Evolutionary conservation across 345 rosid genomes (phyloP).

Genomic region (Theobroma cacao): DNA sequence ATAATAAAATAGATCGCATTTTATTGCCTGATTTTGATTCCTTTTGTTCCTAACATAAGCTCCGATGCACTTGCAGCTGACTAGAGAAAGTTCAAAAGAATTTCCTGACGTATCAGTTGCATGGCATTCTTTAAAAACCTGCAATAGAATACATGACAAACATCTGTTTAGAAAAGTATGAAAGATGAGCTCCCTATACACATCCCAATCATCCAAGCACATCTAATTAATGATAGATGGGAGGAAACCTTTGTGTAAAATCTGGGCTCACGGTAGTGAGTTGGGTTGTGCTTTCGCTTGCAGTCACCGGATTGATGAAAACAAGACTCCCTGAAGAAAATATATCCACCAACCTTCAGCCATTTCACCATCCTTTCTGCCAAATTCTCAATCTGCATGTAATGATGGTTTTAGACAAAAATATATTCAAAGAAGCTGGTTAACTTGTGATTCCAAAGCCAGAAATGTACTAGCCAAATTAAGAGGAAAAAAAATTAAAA

Average conservation of each 20-base stretch:
- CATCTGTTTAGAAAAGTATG: not conserved
- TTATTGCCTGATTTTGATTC: slow-evolving; percentile 91
- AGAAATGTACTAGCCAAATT: not conserved
- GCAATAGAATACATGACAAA: slow-evolving; percentile 18
- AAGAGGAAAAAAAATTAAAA: not conserved
- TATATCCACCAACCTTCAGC: slow-evolving; percentile 86
- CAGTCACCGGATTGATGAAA: slow-evolving; percentile 94
- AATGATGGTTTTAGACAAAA: not conserved
- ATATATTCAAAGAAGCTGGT: not conserved
- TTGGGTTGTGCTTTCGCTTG: slow-evolving; percentile 76
- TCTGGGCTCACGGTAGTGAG: slow-evolving; percentile 97
- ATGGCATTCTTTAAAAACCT: slow-evolving; percentile 83
- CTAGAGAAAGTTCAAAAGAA: slow-evolving; percentile 72
- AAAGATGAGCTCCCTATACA: not conserved
- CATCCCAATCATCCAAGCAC: not conserved
- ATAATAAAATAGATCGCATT: not conserved
- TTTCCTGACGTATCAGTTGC: slow-evolving; percentile 52
- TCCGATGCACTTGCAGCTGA: slow-evolving; percentile 89
- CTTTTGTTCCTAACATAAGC: slow-evolving; percentile 94
- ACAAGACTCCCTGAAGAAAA: slow-evolving; percentile 96
- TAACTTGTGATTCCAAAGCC: not conserved
- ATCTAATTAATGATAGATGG: slow-evolving; percentile 2
- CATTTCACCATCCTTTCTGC: slow-evolving; percentile 77
- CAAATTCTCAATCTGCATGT: slow-evolving; percentile 65
- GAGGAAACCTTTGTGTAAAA: slow-evolving; percentile 78